A percentile compares a stretch with the other conserved stretches of the same genome.
phyloP scores from a whole-genome alignment of 75 land plant genomes.

The Picea sitchensis region DNA sequence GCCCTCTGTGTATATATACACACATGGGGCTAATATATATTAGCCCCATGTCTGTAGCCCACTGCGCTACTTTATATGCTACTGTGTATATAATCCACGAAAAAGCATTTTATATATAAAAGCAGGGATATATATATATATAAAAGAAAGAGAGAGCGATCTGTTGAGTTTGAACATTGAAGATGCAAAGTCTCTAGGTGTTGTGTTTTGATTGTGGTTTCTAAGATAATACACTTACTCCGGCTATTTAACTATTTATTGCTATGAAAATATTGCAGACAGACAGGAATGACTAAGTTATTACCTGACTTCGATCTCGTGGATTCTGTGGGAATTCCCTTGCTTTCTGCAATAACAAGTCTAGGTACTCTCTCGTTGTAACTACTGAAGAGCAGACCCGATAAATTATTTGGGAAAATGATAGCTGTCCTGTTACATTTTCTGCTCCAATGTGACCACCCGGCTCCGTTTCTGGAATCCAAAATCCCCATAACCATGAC shows the following conservation, averaged over 20 bases:
- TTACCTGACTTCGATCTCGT: slow-evolving; percentile 7
- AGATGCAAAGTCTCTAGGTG: neutral
- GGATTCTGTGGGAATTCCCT: neutral
- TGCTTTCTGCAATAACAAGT: neutral
- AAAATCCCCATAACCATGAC: neutral
- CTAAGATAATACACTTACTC: neutral
- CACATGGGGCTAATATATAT: too few relatives aligned
- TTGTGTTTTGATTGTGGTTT: neutral
- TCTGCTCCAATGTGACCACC: slow-evolving; percentile 1
- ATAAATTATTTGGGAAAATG: neutral
- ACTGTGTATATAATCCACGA: too few relatives aligned
- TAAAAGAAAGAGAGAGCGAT: too few relatives aligned
- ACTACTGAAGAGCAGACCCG: neutral
- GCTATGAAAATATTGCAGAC: too few relatives aligned
- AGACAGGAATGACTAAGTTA: neutral
- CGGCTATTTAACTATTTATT: neutral
- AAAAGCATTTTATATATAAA: too few relatives aligned
- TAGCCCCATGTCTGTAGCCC: too few relatives aligned
- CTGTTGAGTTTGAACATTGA: neutral
- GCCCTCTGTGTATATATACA: too few relatives aligned
- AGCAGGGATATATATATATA: too few relatives aligned
- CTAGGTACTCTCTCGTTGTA: neutral
- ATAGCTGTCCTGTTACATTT: neutral
- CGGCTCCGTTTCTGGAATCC: neutral
- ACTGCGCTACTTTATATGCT: too few relatives aligned